A percentile compares a stretch with the other conserved stretches of the same genome.
phyloP scores from a whole-genome alignment of 192 early-diverging fungal genomes.

The Backusella australiensis region DNA sequence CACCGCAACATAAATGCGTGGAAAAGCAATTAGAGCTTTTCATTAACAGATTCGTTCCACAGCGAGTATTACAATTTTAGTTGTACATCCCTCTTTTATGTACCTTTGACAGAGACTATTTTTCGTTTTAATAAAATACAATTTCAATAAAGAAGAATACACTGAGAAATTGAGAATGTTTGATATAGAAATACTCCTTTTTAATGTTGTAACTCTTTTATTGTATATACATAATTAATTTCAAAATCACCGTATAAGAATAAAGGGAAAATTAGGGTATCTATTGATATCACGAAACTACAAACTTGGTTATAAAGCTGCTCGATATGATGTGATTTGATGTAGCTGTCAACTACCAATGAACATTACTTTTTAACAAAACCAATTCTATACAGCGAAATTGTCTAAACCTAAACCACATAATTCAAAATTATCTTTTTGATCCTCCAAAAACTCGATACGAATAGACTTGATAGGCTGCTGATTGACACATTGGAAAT shows the following conservation, averaged over 20 bases:
- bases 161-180: not conserved
- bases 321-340: not conserved
- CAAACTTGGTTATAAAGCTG: not conserved
- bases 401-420: slow-evolving; percentile 24
- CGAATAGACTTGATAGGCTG: slow-evolving; percentile 7
- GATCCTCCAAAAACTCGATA: slow-evolving; percentile 12
- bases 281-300: not conserved
- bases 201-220: too few relatives aligned
- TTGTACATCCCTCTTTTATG: not conserved
- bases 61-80: not conserved
- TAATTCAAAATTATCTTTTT: slow-evolving; percentile 12
- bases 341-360: not conserved
- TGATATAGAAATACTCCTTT: too few relatives aligned
- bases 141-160: not conserved
- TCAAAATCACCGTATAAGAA: too few relatives aligned
- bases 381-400: slow-evolving; percentile 7
- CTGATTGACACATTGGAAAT: slow-evolving; percentile 4
- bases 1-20: too few relatives aligned
- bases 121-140: too few relatives aligned
- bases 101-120: not conserved
- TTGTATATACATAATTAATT: too few relatives aligned
- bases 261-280: too few relatives aligned
- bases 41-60: not conserved
- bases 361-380: too few relatives aligned
- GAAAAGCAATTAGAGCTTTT: not conserved